These are phyloP conservation scores for Didymella pinodella DNA, from an alignment of 2,329 filamentous ascomycete species.

Conservation along the genomic window DNA sequence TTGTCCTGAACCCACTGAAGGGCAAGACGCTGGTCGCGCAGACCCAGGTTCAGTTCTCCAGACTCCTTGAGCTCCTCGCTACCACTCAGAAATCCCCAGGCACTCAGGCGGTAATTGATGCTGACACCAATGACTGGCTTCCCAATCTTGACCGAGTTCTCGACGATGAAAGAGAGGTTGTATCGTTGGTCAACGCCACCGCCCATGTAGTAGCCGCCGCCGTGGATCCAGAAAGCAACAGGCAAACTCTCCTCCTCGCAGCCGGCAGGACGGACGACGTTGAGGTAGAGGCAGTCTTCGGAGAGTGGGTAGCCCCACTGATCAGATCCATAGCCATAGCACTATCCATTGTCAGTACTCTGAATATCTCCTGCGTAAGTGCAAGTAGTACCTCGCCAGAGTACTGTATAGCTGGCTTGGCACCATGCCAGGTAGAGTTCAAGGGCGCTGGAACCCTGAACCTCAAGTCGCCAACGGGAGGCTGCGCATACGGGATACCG, in stretches of 20 bases:
- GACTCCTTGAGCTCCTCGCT: conserved; percentile 40
- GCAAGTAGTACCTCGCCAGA: conserved; percentile 25
- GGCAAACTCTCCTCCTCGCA: conserved; percentile 54
- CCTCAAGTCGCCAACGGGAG: conserved; percentile 55
- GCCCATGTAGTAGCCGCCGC: conserved; percentile 60
- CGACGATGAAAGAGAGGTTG: conserved; percentile 58
- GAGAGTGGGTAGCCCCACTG: conserved; percentile 61
- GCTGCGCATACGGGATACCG: conserved; percentile 58
- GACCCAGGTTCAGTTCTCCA: conserved; percentile 59
- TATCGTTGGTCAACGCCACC: conserved; percentile 63
- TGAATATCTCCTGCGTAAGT: background rate
- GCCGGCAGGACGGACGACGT: conserved; percentile 57
- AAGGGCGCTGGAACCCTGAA: conserved; percentile 59
- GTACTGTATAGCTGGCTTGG: conserved; percentile 50
- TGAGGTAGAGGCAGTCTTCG: conserved; percentile 58
- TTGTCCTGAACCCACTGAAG: conserved; percentile 57
- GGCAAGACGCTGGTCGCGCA: conserved; percentile 57
- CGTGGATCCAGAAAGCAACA: conserved; percentile 65
- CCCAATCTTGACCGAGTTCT: conserved; percentile 55
- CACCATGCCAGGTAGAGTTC: conserved; percentile 52
- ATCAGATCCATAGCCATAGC: conserved; percentile 47
- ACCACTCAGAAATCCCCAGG: conserved; percentile 70
- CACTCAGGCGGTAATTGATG: conserved; percentile 62
- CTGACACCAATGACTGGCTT: conserved; percentile 57
- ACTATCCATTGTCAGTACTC: conserved; percentile 34